Conservation (phyloP, 148 eudicot genomes). For the Rhododendron ovatum region DNA sequence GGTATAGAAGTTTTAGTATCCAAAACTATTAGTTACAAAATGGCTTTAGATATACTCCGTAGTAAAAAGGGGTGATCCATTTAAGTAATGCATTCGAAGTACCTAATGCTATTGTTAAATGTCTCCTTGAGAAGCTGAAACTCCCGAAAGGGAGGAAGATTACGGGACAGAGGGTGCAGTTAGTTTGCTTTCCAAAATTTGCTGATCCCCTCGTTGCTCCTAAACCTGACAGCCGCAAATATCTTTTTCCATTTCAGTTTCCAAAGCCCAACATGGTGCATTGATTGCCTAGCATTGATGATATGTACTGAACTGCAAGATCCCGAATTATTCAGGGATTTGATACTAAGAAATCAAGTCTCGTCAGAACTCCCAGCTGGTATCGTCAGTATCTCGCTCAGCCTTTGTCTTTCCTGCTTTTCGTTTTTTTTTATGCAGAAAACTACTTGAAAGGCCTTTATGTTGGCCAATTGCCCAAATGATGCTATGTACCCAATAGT, state of each 20-base stretch:
- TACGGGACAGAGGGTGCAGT: not conserved
- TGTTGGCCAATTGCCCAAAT: no score
- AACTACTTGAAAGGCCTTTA: no score
- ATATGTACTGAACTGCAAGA: conserved; percentile 63
- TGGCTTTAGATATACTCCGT: not conserved
- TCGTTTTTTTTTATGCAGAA: not conserved
- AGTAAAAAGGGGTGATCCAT: not conserved
- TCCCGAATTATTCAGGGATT: conserved; percentile 23
- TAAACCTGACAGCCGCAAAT: not conserved
- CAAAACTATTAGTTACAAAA: not conserved
- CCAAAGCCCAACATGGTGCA: conserved; percentile 83
- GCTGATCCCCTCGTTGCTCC: not conserved
- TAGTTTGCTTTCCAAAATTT: not conserved
- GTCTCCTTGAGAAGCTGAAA: not conserved
- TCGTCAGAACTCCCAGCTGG: conserved; percentile 8
- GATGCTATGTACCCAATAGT: no score
- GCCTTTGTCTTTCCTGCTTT: not conserved
- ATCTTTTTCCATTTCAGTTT: conserved; percentile 35
- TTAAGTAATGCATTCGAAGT: not conserved
- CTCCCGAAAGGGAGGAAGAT: not conserved
- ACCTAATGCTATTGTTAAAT: not conserved
- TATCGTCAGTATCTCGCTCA: conserved; percentile 7
- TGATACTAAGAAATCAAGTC: conserved; percentile 17
- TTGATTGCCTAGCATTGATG: conserved; percentile 75
- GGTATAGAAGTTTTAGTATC: not conserved